phyloP scores from a whole-genome alignment of 2,329 filamentous ascomycete species.

The Gremmenia infestans region DNA sequence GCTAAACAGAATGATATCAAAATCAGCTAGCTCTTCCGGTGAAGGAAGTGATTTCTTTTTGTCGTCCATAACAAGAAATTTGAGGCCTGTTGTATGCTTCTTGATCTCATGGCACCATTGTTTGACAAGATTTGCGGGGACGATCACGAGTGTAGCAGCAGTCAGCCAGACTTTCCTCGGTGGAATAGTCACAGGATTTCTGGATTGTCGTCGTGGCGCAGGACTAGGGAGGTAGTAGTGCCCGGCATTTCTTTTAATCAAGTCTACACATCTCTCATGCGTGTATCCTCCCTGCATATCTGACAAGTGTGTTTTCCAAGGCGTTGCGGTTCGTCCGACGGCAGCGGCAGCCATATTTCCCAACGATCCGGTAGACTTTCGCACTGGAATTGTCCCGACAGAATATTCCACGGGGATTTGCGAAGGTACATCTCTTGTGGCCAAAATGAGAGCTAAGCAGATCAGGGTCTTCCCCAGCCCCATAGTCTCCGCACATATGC shows the following conservation, averaged over 20 bases:
- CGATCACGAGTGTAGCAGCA: conserved; percentile 68
- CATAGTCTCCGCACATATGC: conserved; percentile 78
- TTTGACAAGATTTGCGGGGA: conserved; percentile 74
- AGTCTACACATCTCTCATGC: conserved; percentile 42
- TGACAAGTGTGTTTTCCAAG: conserved; percentile 65
- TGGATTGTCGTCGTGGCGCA: conserved; percentile 34
- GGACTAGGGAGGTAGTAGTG: conserved; percentile 52
- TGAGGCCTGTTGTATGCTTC: conserved; percentile 67
- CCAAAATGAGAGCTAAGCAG: conserved; percentile 69
- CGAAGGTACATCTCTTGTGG: conserved; percentile 66
- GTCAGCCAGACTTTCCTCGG: conserved; percentile 57
- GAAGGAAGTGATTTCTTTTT: conserved; percentile 49
- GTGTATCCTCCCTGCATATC: conserved; percentile 22
- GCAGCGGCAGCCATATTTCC: conserved; percentile 71
- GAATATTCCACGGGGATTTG: conserved; percentile 59
- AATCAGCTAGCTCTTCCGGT: conserved; percentile 52
- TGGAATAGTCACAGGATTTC: conserved; percentile 35
- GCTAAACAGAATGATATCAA: conserved; percentile 76
- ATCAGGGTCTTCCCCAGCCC: conserved; percentile 84
- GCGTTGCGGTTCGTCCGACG: conserved; percentile 60
- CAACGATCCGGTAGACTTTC: conserved; percentile 53
- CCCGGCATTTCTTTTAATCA: conserved; percentile 53
- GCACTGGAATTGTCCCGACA: conserved; percentile 34
- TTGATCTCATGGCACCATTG: conserved; percentile 81
- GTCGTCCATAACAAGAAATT: conserved; percentile 57